Percentiles rank a stretch among this genome's conserved stretches.
These are phyloP conservation scores for Cyclotella atomus DNA, from an alignment of 108 stramenopile species.

Conservation along the genomic window DNA sequence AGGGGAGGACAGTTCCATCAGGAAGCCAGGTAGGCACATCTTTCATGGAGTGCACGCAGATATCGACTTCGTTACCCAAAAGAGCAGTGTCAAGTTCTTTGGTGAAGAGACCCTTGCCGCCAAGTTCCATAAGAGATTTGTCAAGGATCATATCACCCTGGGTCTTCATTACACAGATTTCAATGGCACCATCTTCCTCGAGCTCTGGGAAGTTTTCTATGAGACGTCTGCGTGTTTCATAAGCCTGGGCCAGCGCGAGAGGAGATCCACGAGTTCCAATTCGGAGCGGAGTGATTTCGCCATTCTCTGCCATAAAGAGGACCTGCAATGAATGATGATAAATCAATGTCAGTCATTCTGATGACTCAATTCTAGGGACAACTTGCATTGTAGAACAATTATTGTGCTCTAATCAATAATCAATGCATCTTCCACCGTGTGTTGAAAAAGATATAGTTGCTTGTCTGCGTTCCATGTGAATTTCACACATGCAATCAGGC, in stretches of 20 bases:
- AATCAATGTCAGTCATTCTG: too few relatives aligned
- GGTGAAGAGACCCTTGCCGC: constrained; percentile 99
- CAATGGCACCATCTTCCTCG: constrained; percentile 91
- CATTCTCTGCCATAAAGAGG: constrained; percentile 80
- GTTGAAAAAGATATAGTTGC: too few relatives aligned
- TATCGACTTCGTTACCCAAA: constrained; percentile 97
- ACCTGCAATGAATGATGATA: constrained; percentile 50
- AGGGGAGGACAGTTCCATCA: constrained; percentile 96
- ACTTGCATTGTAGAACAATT: too few relatives aligned
- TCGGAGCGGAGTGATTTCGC: constrained; percentile 75
- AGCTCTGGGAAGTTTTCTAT: constrained; percentile 94
- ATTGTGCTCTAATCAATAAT: too few relatives aligned
- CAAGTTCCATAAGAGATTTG: constrained; percentile 99
- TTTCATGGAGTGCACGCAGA: constrained; percentile 99
- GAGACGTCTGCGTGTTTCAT: constrained; percentile 92
- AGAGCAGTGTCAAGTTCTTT: constrained; percentile 99
- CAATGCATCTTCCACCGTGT: too few relatives aligned
- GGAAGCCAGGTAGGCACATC: constrained; percentile 99
- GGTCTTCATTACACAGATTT: constrained; percentile 98
- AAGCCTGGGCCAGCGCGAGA: constrained; percentile 98
- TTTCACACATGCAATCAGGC: too few relatives aligned
- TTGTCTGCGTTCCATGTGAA: too few relatives aligned
- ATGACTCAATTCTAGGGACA: too few relatives aligned
- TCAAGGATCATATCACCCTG: constrained; percentile 99
- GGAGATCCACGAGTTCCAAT: constrained; percentile 99